Evolutionary conservation across 1,284 basidiomycete species (phyloP), one percentile per base, ranked within the genome.

Genomic region (Stereum hirsutum): DNA sequence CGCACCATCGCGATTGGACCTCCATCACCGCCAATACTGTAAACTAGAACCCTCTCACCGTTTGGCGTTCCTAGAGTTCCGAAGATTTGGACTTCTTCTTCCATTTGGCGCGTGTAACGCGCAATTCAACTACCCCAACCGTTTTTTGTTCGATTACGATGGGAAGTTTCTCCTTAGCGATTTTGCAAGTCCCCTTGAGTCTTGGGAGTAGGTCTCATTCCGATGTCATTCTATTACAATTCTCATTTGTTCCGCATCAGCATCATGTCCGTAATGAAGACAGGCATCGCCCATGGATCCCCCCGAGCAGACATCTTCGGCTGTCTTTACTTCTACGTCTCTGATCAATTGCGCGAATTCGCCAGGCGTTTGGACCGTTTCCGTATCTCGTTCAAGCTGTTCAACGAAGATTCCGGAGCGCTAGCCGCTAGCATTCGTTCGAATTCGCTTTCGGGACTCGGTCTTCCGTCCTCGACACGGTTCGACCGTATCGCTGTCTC

Each of bases 401-500:
- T 54, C 34, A 44, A 50, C 31, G 25, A 47, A 11, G 54, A 63
- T 26, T 59, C 64, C 1, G 43, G 49, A 6, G 23, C 45, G 10
- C 53, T 71, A 8, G 44, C 65, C 1, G 19, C 23, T 1, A 19
- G 5, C 0, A 57, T 66, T 37, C 58, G 19, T 4, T 46, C 7
- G 10, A 8, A 35, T 6, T 2, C 56, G 59, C 37, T 59, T 20
- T 5, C 49, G 5, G 12, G 32, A 2, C 46, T 27, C 19, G 56
- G 56, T 10, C 19, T 63, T 20, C 51, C 56, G 3, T 8, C 54
- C 0, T 50, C 53, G 0, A 52, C 43, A 8, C 47, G 49, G 15
- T 72, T 72, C 47, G 64, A 72, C 45, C 61, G 69, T 1, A 62
- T 73, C 38, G 61, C 66, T 15, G 65, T 68, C 2, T 70, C 70